Evolutionary conservation across 1,284 basidiomycete species (phyloP).

Genomic region (Leucocoprinus gongylophorus): DNA sequence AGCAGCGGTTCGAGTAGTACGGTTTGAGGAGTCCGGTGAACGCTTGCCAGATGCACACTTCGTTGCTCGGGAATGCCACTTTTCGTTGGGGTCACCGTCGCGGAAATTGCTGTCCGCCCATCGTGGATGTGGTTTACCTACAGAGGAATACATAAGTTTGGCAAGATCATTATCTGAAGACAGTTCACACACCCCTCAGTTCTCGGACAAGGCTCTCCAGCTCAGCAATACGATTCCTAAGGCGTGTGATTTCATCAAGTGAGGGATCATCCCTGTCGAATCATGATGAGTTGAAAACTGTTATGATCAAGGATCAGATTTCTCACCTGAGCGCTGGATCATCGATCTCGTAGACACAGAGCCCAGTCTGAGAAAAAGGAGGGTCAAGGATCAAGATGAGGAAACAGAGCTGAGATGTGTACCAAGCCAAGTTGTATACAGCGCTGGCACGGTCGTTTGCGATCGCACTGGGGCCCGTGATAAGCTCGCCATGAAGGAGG

Average conservation of each 20-base stretch:
- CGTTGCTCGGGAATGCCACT: slow-evolving; percentile 78
- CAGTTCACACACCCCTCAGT: slow-evolving; percentile 48
- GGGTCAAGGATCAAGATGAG: slow-evolving; percentile 4
- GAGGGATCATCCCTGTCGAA: slow-evolving; percentile 71
- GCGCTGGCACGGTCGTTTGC: slow-evolving; percentile 79
- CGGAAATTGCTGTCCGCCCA: slow-evolving; percentile 74
- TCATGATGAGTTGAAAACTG: neutral
- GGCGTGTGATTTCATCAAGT: slow-evolving; percentile 73
- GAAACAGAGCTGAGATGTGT: slow-evolving; percentile 21
- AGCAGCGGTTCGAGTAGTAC: slow-evolving; percentile 12
- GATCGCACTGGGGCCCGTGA: slow-evolving; percentile 51
- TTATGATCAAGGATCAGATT: neutral
- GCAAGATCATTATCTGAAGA: neutral
- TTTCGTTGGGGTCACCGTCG: slow-evolving; percentile 70
- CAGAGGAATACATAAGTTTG: neutral
- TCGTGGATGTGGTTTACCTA: slow-evolving; percentile 76
- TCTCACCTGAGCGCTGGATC: slow-evolving; percentile 74
- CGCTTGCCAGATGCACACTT: slow-evolving; percentile 43
- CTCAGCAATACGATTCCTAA: slow-evolving; percentile 81
- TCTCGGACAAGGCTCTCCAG: slow-evolving; percentile 84
- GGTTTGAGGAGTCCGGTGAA: slow-evolving; percentile 30
- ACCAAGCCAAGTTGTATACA: slow-evolving; percentile 80
- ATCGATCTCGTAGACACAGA: slow-evolving; percentile 89
- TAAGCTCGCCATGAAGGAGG: neutral
- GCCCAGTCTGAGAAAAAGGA: slow-evolving; percentile 56